phyloP scores from a whole-genome alignment of 208 protist genomes.

The Trypanosomatidae sp. region DNA sequence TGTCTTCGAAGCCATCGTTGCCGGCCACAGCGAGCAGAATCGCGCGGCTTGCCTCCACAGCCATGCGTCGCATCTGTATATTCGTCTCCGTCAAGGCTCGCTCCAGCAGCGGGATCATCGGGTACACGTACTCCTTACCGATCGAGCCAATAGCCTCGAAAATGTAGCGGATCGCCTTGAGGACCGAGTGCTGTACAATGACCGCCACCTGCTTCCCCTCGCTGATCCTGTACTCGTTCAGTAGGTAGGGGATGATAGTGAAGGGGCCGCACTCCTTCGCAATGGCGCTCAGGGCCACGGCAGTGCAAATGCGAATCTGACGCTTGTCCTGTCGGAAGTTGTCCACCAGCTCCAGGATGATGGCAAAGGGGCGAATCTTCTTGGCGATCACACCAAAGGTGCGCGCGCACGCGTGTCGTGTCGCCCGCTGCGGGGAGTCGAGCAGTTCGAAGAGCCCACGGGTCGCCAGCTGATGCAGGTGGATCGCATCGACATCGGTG shows the following conservation, averaged over 20 bases:
- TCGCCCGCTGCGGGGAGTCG: slow-evolving; percentile 98
- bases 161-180: slow-evolving; percentile 99
- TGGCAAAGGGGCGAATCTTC: slow-evolving; percentile 98
- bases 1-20: slow-evolving; percentile 86
- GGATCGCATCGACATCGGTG: slow-evolving; percentile 79
- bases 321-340: slow-evolving; percentile 99
- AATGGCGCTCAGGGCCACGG: slow-evolving; percentile 99
- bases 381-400: slow-evolving; percentile 99
- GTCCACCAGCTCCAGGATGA: slow-evolving; percentile 98
- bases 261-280: slow-evolving; percentile 98
- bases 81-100: slow-evolving; percentile 99
- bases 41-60: slow-evolving; percentile 97
- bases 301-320: slow-evolving; percentile 99
- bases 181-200: slow-evolving; percentile 97
- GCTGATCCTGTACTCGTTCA: slow-evolving; percentile 99
- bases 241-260: slow-evolving; percentile 98
- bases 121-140: slow-evolving; percentile 98
- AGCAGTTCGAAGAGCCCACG: slow-evolving; percentile 99
- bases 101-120: slow-evolving; percentile 97
- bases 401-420: slow-evolving; percentile 95
- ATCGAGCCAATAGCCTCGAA: slow-evolving; percentile 99
- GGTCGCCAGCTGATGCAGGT: slow-evolving; percentile 97
- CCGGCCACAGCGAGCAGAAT: slow-evolving; percentile 89
- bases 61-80: slow-evolving; percentile 98
- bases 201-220: slow-evolving; percentile 95